Percentiles rank a stretch among this genome's conserved stretches.
phyloP scores from a whole-genome alignment of 208 protist species.

The Wallacemonas sp. region DNA sequence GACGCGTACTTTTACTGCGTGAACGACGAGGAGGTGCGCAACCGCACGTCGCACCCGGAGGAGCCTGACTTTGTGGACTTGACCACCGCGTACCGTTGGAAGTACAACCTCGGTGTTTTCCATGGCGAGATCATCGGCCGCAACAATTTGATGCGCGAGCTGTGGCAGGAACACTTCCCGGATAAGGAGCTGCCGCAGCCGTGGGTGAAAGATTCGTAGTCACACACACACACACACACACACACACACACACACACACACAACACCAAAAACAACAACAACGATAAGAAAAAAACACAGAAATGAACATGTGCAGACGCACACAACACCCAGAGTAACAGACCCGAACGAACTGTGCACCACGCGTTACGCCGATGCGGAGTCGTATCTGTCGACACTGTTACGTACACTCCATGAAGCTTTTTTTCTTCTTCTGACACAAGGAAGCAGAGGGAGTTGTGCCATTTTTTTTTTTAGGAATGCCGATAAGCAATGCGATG shows the following conservation, averaged over 20 bases:
- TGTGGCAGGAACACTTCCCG: conserved; percentile 84
- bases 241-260: neutral
- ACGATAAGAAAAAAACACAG: conserved; percentile 1
- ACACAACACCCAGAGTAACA: neutral
- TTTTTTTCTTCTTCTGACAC: too few species aligned
- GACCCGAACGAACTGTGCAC: too few species aligned
- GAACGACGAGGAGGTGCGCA: conserved; percentile 38
- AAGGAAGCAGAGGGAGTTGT: too few species aligned
- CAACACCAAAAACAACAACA: conserved; percentile 13
- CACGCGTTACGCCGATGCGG: too few species aligned
- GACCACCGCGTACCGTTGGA: conserved; percentile 78
- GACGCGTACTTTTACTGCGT: conserved; percentile 74
- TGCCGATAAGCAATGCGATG: too few species aligned
- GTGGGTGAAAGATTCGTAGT: conserved; percentile 74
- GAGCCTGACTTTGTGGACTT: conserved; percentile 36
- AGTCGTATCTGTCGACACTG: too few species aligned
- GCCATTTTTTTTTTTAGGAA: too few species aligned
- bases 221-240: neutral
- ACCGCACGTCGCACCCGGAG: conserved; percentile 18
- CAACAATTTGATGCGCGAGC: conserved; percentile 72
- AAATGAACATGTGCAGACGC: neutral
- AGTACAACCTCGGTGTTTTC: conserved; percentile 82
- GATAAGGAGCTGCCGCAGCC: conserved; percentile 77
- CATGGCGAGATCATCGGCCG: conserved; percentile 79
- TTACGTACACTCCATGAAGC: too few species aligned